Conservation (phyloP, 352 stramenopile species). For the Phytopythium sindhum region DNA sequence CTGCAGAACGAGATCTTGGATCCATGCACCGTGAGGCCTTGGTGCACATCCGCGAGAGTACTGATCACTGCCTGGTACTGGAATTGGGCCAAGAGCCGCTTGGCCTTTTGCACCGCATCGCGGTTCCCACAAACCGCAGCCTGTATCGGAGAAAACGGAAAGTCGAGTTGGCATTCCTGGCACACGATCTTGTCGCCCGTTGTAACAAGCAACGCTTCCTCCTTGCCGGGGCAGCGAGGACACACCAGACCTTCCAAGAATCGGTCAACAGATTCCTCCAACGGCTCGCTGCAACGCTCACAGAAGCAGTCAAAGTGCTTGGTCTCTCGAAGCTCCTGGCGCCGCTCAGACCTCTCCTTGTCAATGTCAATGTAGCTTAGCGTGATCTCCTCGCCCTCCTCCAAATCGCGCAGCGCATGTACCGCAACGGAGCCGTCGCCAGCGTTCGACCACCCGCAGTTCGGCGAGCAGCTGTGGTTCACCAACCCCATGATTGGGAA, state of each 20-base stretch:
- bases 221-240: conserved; percentile 15
- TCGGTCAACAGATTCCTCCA: conserved; percentile 34
- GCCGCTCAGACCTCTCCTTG: conserved; percentile 28
- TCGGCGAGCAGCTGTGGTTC: conserved; percentile 49
- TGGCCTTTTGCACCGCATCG: conserved; percentile 21
- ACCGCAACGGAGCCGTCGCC: conserved; percentile 32
- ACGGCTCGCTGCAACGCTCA: conserved; percentile 27
- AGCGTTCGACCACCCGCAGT: conserved; percentile 49
- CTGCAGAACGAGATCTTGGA: conserved; percentile 25
- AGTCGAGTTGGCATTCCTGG: conserved; percentile 18
- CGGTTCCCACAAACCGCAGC: conserved; percentile 10
- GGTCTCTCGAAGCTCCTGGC: conserved; percentile 29
- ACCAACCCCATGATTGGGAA: conserved; percentile 42
- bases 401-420: conserved; percentile 30
- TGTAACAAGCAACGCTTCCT: conserved; percentile 18
- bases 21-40: conserved; percentile 21
- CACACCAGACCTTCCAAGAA: conserved; percentile 36
- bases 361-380: conserved; percentile 53
- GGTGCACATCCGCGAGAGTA: conserved; percentile 14
- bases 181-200: conserved; percentile 25
- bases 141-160: conserved; percentile 11
- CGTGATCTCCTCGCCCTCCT: conserved; percentile 39
- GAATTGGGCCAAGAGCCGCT: conserved; percentile 23
- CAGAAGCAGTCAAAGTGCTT: conserved; percentile 53
- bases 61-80: conserved; percentile 27